Percentiles rank a stretch among this genome's conserved stretches.
Evolutionary conservation across 2,329 filamentous ascomycete species (phyloP).

Genomic region (Epicoccum sorghinum): DNA sequence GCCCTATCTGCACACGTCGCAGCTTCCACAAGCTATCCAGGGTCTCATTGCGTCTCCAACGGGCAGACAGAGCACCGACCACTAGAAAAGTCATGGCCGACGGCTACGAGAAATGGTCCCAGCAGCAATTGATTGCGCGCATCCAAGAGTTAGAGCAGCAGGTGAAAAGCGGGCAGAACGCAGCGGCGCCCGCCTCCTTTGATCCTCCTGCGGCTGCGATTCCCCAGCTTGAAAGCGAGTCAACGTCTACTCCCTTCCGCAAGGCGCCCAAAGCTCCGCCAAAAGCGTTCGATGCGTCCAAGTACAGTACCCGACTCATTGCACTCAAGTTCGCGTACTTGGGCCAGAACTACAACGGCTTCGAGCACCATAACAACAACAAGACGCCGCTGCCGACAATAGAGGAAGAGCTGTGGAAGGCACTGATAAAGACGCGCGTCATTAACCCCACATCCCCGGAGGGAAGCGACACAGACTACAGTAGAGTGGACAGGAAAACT

Average conservation of each 20-base stretch:
- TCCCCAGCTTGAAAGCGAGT: not conserved
- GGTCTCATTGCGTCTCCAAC: constrained; percentile 31
- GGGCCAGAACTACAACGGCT: constrained; percentile 89
- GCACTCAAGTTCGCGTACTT: constrained; percentile 94
- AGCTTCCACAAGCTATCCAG: constrained; percentile 44
- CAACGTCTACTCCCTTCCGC: constrained; percentile 24
- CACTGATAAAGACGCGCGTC: constrained; percentile 78
- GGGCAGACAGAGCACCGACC: constrained; percentile 18
- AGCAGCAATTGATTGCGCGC: constrained; percentile 41
- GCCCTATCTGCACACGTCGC: constrained; percentile 36
- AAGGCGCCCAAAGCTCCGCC: constrained; percentile 45
- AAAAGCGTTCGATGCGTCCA: constrained; percentile 74
- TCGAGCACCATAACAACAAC: constrained; percentile 81
- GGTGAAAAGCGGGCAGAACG: constrained; percentile 2
- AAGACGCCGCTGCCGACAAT: constrained; percentile 76
- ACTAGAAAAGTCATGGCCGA: constrained; percentile 30
- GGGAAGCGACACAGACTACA: constrained; percentile 39
- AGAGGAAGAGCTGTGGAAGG: constrained; percentile 93
- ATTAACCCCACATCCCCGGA: constrained; percentile 57
- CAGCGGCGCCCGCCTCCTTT: constrained; percentile 5
- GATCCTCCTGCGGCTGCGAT: constrained; percentile 6
- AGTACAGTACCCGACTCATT: constrained; percentile 82
- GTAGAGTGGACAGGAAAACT: constrained; percentile 31
- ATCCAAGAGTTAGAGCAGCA: constrained; percentile 42
- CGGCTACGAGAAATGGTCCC: constrained; percentile 42